Evolutionary conservation across 345 rosid species (phyloP).

Genomic region (Lumnitzera littorea): DNA sequence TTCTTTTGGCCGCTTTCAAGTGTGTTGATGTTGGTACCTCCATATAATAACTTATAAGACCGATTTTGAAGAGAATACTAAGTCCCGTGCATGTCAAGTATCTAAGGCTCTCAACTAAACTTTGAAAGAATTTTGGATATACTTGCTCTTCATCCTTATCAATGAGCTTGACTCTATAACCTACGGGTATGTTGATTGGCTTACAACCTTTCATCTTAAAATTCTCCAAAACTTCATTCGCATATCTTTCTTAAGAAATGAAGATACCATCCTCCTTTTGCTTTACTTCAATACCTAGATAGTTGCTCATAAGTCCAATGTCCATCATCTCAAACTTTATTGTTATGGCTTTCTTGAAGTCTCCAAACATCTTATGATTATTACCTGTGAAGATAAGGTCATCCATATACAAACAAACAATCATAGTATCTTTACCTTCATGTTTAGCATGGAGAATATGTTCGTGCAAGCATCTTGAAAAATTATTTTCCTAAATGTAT

Average conservation of each 20-base stretch:
- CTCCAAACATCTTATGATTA: background rate
- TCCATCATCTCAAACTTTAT: conserved; percentile 6
- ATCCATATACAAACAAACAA: conserved; percentile 4
- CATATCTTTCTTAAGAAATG: conserved; percentile 1
- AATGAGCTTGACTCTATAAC: background rate
- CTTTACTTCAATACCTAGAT: conserved; percentile 7
- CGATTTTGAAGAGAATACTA: too few species aligned
- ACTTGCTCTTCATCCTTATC: background rate
- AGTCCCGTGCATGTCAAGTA: too few species aligned
- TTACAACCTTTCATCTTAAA: background rate
- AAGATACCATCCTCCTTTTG: conserved; percentile 1
- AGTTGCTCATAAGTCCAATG: background rate
- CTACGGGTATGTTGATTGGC: background rate
- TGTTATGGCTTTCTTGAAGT: background rate
- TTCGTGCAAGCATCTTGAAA: background rate
- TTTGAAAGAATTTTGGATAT: background rate
- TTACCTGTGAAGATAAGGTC: conserved; percentile 5
- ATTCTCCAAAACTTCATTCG: background rate
- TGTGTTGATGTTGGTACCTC: too few species aligned
- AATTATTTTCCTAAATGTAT: background rate
- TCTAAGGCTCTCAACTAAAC: too few species aligned
- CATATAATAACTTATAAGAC: too few species aligned
- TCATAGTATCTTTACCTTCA: background rate
- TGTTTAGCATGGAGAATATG: background rate
- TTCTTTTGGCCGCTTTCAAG: too few species aligned